Percentiles rank a stretch among this genome's conserved stretches.
Conservation (phyloP, 2,329 filamentous ascomycete species). For the Epichloe brachyelytri region DNA sequence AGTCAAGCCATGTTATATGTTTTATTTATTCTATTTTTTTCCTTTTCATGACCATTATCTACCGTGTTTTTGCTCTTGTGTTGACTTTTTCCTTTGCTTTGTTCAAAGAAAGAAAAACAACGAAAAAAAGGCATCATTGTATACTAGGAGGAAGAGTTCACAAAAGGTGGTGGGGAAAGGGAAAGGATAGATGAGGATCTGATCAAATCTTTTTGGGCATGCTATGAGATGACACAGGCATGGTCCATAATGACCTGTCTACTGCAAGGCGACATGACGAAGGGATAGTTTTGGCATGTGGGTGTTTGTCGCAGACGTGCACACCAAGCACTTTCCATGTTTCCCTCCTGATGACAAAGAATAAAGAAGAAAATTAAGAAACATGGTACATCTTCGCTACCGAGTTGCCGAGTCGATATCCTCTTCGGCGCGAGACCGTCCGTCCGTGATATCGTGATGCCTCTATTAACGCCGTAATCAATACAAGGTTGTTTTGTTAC, state of each 20-base stretch:
- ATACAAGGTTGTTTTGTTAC: too few species aligned
- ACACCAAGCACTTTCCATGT: neutral
- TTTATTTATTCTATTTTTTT: neutral
- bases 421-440: too few species aligned
- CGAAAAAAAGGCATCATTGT: neutral
- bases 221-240: neutral
- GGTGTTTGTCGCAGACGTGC: neutral
- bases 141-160: neutral
- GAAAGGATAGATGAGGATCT: neutral
- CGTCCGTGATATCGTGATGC: too few species aligned
- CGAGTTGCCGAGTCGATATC: too few species aligned
- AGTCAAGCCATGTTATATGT: neutral
- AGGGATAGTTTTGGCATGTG: neutral
- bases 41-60: neutral
- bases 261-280: neutral
- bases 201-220: neutral
- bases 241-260: neutral
- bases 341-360: neutral
- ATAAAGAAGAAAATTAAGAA: too few species aligned
- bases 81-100: neutral
- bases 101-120: neutral
- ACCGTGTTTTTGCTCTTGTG: neutral
- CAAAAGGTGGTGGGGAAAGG: too few species aligned
- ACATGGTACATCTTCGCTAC: too few species aligned
- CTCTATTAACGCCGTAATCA: too few species aligned